Conservation (phyloP, 1,284 basidiomycete species). For the Papiliotrema terrestris region DNA sequence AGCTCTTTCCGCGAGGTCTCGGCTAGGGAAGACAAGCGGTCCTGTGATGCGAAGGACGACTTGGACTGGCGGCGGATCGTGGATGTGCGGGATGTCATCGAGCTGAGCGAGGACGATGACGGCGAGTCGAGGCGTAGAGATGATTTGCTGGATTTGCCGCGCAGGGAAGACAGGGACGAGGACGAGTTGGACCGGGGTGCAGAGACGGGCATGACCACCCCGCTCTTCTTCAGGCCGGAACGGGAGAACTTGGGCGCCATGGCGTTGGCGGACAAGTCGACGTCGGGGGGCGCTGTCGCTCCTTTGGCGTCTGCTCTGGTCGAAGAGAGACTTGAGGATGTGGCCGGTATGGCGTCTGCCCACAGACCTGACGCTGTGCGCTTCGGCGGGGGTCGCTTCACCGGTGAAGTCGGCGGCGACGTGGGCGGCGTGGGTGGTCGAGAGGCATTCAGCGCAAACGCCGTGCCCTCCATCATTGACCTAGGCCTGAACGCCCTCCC, state of each 20-base stretch:
- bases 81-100: neutral
- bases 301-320: slow-evolving; percentile 4
- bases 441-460: neutral
- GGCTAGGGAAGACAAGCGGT: slow-evolving; percentile 22
- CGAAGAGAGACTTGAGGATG: slow-evolving; percentile 2
- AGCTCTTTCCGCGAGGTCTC: slow-evolving; percentile 24
- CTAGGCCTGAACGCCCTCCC: slow-evolving; percentile 12
- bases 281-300: slow-evolving; percentile 11
- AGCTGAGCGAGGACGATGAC: neutral
- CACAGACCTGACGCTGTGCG: slow-evolving; percentile 2
- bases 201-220: slow-evolving; percentile 31
- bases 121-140: slow-evolving; percentile 3
- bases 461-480: slow-evolving; percentile 3
- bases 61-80: neutral
- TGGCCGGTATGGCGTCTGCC: slow-evolving; percentile 1
- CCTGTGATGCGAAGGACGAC: slow-evolving; percentile 9
- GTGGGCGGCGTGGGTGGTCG: slow-evolving; percentile 12
- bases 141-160: neutral
- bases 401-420: slow-evolving; percentile 17
- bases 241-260: slow-evolving; percentile 33
- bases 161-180: neutral
- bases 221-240: slow-evolving; percentile 24
- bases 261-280: neutral
- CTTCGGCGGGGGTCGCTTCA: slow-evolving; percentile 2
- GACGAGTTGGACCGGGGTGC: slow-evolving; percentile 12